Conservation (phyloP, 108 stramenopile genomes). For the Cylindrotheca closterium region DNA sequence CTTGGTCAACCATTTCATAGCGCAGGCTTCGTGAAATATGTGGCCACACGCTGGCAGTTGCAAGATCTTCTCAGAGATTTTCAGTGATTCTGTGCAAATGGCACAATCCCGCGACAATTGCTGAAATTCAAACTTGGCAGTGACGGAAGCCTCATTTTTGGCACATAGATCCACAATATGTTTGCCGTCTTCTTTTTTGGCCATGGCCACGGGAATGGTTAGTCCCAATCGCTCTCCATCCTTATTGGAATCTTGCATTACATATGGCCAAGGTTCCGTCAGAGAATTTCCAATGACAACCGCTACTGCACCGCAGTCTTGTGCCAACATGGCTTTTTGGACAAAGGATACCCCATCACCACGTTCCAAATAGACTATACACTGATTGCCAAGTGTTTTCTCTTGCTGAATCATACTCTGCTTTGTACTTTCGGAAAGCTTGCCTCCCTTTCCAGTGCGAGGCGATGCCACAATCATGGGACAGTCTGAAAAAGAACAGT, state of each 20-base stretch:
- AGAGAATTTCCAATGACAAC: slow-evolving; percentile 59
- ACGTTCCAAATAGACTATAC: slow-evolving; percentile 62
- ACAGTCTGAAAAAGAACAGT: slow-evolving; percentile 1
- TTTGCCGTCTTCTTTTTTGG: slow-evolving; percentile 57
- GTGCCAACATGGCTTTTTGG: slow-evolving; percentile 68
- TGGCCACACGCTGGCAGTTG: slow-evolving; percentile 75
- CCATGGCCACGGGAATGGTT: slow-evolving; percentile 76
- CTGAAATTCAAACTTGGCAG: slow-evolving; percentile 17
- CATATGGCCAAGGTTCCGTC: slow-evolving; percentile 70
- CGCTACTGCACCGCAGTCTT: slow-evolving; percentile 73
- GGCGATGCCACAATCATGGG: slow-evolving; percentile 29
- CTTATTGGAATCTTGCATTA: slow-evolving; percentile 74
- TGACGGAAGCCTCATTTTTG: background rate
- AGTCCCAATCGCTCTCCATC: slow-evolving; percentile 47
- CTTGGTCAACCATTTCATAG: slow-evolving; percentile 61
- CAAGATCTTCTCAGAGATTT: slow-evolving; percentile 54
- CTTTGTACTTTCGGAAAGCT: slow-evolving; percentile 15
- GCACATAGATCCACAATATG: slow-evolving; percentile 15
- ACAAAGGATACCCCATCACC: slow-evolving; percentile 82
- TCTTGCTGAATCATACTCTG: slow-evolving; percentile 9
- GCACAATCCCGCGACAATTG: slow-evolving; percentile 50
- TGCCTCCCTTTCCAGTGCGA: slow-evolving; percentile 43
- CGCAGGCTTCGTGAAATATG: slow-evolving; percentile 84
- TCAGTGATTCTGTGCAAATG: slow-evolving; percentile 63
- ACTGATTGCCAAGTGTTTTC: background rate